These are phyloP conservation scores for Pythium sp. DNA, from an alignment of 352 stramenopile species.

Conservation along the genomic window DNA sequence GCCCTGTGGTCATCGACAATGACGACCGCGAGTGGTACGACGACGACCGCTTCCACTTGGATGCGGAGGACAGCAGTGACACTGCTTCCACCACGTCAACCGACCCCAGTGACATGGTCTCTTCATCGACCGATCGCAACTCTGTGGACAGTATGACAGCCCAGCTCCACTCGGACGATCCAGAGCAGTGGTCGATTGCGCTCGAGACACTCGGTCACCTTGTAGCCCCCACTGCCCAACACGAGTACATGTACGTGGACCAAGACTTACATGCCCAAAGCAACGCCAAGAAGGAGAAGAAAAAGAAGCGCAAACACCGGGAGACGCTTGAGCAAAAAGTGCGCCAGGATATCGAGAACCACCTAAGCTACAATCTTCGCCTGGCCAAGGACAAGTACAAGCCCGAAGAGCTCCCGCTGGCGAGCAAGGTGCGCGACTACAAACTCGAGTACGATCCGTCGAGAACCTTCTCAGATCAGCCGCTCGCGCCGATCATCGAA, in stretches of 20 bases:
- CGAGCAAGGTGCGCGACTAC: conserved; percentile 38
- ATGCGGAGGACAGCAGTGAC: conserved; percentile 9
- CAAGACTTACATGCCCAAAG: background rate
- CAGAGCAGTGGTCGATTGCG: conserved; percentile 31
- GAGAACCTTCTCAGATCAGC: conserved; percentile 30
- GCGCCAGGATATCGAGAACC: conserved; percentile 34
- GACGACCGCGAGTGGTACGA: conserved; percentile 41
- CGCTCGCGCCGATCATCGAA: conserved; percentile 37
- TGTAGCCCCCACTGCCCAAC: conserved; percentile 23
- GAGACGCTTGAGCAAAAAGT: conserved; percentile 25
- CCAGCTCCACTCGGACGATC: conserved; percentile 42
- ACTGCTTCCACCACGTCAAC: background rate
- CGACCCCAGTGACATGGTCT: background rate
- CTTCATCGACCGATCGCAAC: background rate
- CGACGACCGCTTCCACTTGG: conserved; percentile 15
- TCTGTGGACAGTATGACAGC: conserved; percentile 27
- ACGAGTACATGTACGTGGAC: conserved; percentile 10
- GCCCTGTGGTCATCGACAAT: too few relatives aligned
- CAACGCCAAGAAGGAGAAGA: background rate
- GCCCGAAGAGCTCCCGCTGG: background rate
- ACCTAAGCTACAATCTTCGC: conserved; percentile 24
- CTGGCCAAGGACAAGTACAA: conserved; percentile 21
- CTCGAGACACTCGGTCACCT: conserved; percentile 47
- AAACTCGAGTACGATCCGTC: conserved; percentile 34
- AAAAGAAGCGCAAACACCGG: conserved; percentile 10